A percentile compares a stretch with the other conserved stretches of the same genome.
These are phyloP conservation scores for Holtermanniella nyarrowii DNA, from an alignment of 768 basidiomycete genomes.

Conservation along the genomic window DNA sequence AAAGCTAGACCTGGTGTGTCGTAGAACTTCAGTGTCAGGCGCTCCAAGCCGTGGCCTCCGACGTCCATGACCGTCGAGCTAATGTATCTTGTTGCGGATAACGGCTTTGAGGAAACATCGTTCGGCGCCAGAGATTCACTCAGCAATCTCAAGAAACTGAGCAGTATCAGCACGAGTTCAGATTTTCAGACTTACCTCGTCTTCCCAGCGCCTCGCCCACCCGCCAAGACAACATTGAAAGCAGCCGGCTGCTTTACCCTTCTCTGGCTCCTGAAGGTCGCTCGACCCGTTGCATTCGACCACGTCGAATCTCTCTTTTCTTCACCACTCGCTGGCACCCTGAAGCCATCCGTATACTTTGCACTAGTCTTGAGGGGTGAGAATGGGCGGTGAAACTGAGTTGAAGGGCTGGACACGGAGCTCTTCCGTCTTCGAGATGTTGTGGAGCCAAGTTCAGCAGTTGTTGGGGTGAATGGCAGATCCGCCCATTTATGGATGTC, in stretches of 20 bases:
- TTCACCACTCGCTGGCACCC: background rate
- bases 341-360: conserved; percentile 3
- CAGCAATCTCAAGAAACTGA: background rate
- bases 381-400: conserved; percentile 26
- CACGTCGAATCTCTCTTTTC: conserved; percentile 1
- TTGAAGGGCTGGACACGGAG: background rate
- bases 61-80: background rate
- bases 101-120: background rate
- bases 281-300: background rate
- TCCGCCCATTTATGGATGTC: conserved; percentile 3
- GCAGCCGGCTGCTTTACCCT: conserved; percentile 9
- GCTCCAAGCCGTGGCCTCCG: conserved; percentile 7
- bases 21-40: conserved; percentile 18
- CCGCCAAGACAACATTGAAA: conserved; percentile 27
- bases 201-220: conserved; percentile 29
- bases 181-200: conserved; percentile 23
- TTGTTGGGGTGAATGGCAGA: background rate
- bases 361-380: conserved; percentile 14
- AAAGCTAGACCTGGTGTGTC: conserved; percentile 33
- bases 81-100: conserved; percentile 6
- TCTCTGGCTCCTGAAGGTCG: conserved; percentile 1
- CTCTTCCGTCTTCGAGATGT: background rate
- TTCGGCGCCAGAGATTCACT: background rate
- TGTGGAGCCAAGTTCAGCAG: background rate
- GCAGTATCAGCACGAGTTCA: no score